These are phyloP conservation scores for Anethum foeniculum DNA, from an alignment of 140 eudicot genomes.

Conservation along the genomic window DNA sequence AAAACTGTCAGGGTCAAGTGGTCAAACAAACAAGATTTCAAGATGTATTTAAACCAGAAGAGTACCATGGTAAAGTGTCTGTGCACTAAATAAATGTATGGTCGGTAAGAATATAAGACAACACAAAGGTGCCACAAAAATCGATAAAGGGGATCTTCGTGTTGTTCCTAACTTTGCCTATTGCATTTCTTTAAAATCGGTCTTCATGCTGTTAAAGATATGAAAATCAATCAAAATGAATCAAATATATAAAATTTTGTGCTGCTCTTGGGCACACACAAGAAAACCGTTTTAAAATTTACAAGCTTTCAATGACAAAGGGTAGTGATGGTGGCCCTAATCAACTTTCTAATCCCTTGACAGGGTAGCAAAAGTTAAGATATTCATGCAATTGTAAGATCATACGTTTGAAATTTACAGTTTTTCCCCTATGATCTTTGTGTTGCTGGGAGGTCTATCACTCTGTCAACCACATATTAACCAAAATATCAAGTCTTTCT, in stretches of 20 bases:
- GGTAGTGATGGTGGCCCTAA: neutral
- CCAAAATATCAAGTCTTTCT: too few relatives aligned
- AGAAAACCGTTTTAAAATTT: neutral
- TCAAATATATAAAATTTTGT: too few relatives aligned
- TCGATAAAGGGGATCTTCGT: neutral
- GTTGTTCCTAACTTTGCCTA: neutral
- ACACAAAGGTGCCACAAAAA: neutral
- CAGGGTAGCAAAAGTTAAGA: neutral
- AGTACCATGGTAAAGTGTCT: neutral
- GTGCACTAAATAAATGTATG: conserved; percentile 4
- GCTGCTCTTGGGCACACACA: too few relatives aligned
- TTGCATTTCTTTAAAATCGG: neutral
- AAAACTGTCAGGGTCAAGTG: neutral
- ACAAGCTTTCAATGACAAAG: neutral
- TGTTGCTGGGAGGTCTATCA: too few relatives aligned
- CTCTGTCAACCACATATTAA: too few relatives aligned
- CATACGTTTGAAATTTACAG: neutral
- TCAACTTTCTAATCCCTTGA: neutral
- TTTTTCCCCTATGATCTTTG: too few relatives aligned
- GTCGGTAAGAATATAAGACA: neutral
- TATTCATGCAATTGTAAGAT: neutral
- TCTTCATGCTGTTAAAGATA: too few relatives aligned
- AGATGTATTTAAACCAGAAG: neutral
- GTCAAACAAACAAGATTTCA: conserved; percentile 6
- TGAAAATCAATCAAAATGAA: too few relatives aligned